Percentiles rank a stretch among this genome's conserved stretches.
phyloP scores from a whole-genome alignment of 805 yeast species.

The Barnettozyma pratensis region DNA sequence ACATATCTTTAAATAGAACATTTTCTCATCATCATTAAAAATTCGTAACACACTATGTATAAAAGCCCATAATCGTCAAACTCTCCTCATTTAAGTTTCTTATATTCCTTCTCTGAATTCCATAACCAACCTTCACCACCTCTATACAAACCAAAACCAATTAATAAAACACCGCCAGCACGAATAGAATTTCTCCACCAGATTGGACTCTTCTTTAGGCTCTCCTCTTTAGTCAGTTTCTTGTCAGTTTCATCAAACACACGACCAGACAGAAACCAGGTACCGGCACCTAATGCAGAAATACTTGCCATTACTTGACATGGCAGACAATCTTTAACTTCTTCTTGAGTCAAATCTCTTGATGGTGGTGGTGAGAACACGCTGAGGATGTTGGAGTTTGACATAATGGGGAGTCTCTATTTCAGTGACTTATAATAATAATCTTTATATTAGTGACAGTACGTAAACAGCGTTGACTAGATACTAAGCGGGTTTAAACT shows the following conservation, averaged over 20 bases:
- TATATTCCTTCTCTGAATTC: slow-evolving; percentile 38
- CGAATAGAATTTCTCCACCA: slow-evolving; percentile 62
- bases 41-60: not conserved
- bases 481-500: too few relatives aligned
- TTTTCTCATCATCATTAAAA: not conserved
- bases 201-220: slow-evolving; percentile 36
- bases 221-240: slow-evolving; percentile 29
- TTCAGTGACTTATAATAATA: too few relatives aligned
- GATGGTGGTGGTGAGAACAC: slow-evolving; percentile 24
- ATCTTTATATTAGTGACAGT: too few relatives aligned
- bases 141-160: slow-evolving; percentile 55
- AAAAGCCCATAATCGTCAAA: not conserved
- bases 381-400: slow-evolving; percentile 23
- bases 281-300: slow-evolving; percentile 55
- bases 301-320: slow-evolving; percentile 65
- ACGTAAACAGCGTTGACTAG: too few relatives aligned
- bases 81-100: not conserved
- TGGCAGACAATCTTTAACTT: slow-evolving; percentile 52
- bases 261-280: slow-evolving; percentile 52
- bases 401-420: not conserved
- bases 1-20: not conserved
- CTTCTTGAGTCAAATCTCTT: slow-evolving; percentile 32
- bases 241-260: slow-evolving; percentile 40
- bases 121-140: slow-evolving; percentile 60
- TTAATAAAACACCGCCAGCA: slow-evolving; percentile 46